Conservation (phyloP, 805 yeast genomes). For the Candida nemodendra region DNA sequence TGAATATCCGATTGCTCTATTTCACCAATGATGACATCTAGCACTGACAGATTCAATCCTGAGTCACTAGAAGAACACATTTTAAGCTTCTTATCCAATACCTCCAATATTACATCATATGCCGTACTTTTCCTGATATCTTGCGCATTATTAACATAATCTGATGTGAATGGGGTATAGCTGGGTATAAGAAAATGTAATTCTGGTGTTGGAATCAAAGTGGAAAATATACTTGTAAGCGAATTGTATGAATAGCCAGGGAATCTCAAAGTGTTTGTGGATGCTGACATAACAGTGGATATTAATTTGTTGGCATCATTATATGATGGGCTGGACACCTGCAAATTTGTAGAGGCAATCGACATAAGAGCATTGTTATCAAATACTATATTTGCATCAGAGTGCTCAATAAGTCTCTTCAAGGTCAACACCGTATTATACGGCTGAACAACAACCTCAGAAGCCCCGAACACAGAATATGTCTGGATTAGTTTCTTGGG, state of each 20-base stretch:
- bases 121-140: conserved; percentile 71
- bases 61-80: conserved; percentile 53
- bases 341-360: conserved; percentile 63
- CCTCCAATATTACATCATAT: conserved; percentile 79
- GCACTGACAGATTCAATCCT: conserved; percentile 59
- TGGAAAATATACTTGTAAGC: conserved; percentile 73
- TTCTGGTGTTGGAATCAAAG: conserved; percentile 83
- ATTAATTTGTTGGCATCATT: conserved; percentile 82
- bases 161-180: conserved; percentile 74
- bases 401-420: conserved; percentile 74
- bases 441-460: conserved; percentile 98
- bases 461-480: conserved; percentile 81
- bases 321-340: conserved; percentile 61
- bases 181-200: conserved; percentile 73
- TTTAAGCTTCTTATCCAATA: conserved; percentile 73
- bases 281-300: conserved; percentile 77
- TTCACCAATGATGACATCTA: conserved; percentile 68
- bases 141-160: conserved; percentile 53
- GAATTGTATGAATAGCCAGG: conserved; percentile 92
- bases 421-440: conserved; percentile 85
- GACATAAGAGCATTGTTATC: conserved; percentile 83
- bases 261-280: conserved; percentile 84
- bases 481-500: conserved; percentile 82
- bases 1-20: conserved; percentile 70
- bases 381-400: conserved; percentile 86